phyloP scores from a whole-genome alignment of 208 protist species.

The Acanthamoeba triangularis region DNA sequence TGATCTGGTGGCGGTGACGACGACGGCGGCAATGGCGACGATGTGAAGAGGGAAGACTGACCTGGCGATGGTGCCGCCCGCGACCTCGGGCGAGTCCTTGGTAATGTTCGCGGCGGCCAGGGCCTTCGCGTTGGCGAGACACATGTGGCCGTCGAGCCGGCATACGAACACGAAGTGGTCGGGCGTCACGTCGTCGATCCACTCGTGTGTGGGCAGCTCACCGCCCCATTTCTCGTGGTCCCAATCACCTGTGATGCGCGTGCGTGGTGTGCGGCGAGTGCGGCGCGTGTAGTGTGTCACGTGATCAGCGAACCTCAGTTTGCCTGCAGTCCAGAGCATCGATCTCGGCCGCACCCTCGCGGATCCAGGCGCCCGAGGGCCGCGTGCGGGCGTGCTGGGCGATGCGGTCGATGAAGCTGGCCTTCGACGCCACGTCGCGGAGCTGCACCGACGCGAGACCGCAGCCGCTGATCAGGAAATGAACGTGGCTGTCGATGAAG shows the following conservation, averaged over 20 bases:
- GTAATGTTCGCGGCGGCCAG: constrained; percentile 57
- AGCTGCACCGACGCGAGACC: constrained; percentile 61
- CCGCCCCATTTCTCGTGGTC: constrained; percentile 66
- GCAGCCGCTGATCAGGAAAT: constrained; percentile 53
- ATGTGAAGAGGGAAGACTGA: background rate
- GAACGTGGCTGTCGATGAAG: constrained; percentile 75
- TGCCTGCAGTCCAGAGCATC: too few relatives aligned
- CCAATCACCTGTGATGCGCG: constrained; percentile 54
- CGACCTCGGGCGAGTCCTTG: constrained; percentile 49
- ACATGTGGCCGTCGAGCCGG: constrained; percentile 76
- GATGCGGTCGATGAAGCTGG: constrained; percentile 19
- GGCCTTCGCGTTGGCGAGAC: constrained; percentile 66
- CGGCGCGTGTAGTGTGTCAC: too few relatives aligned
- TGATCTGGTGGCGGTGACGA: too few relatives aligned
- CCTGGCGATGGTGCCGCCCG: background rate
- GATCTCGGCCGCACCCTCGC: background rate
- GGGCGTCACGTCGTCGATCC: constrained; percentile 71
- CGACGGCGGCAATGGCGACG: too few relatives aligned
- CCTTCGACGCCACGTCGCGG: constrained; percentile 11
- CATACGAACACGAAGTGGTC: constrained; percentile 59
- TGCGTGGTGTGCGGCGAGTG: too few relatives aligned
- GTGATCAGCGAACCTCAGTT: too few relatives aligned
- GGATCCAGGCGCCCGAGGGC: background rate
- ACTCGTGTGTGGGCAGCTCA: constrained; percentile 43
- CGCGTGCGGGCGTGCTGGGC: background rate